These are phyloP conservation scores for Discostella stelligeroides DNA, from an alignment of 108 stramenopile species.

Conservation along the genomic window DNA sequence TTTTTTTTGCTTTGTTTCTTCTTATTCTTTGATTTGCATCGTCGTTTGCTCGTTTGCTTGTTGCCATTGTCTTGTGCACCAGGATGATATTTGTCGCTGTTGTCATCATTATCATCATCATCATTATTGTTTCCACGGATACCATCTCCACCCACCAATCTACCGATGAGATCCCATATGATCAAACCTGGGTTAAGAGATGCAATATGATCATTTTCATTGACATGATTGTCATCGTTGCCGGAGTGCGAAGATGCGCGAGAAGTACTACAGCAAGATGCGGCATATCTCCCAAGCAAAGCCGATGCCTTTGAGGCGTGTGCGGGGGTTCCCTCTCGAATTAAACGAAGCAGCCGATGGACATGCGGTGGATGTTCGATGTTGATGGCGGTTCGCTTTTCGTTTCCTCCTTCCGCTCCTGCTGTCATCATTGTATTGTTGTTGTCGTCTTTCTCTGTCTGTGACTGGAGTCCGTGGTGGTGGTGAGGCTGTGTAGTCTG, in stretches of 20 bases:
- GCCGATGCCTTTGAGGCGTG: constrained; percentile 60
- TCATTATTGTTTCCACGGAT: neutral
- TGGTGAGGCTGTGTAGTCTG: too few species aligned
- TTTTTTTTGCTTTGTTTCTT: neutral
- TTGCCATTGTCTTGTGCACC: neutral
- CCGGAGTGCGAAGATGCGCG: neutral
- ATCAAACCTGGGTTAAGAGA: constrained; percentile 17
- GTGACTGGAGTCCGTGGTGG: too few species aligned
- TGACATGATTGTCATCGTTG: constrained; percentile 1
- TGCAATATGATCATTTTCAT: neutral
- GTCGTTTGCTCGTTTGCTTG: neutral
- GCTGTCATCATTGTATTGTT: too few species aligned
- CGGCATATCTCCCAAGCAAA: constrained; percentile 46
- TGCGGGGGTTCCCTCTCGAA: constrained; percentile 66
- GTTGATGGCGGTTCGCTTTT: too few species aligned
- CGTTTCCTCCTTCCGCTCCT: too few species aligned
- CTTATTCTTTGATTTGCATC: neutral
- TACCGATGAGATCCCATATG: constrained; percentile 53
- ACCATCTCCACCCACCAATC: constrained; percentile 41
- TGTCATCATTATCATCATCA: neutral
- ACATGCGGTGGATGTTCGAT: constrained; percentile 65
- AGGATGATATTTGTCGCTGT: too few species aligned
- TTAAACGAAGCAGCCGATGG: constrained; percentile 66
- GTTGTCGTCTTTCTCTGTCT: too few species aligned
- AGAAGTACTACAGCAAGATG: constrained; percentile 12